Conservation (phyloP, 1,139 yeast genomes). For the Yarrowia galli region DNA sequence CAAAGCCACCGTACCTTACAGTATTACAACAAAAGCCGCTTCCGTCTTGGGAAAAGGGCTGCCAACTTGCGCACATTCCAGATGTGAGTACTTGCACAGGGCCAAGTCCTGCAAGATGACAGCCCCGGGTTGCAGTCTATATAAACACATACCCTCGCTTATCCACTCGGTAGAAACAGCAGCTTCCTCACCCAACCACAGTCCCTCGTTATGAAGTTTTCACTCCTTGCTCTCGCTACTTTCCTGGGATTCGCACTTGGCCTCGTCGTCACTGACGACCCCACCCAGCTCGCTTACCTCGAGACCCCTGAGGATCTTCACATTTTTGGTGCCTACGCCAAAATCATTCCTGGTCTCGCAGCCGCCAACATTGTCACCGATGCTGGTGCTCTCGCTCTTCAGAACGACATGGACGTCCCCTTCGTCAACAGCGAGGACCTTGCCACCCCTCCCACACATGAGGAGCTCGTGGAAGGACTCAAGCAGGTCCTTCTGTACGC, state of each 20-base stretch:
- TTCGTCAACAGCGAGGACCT: neutral
- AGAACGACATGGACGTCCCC: neutral
- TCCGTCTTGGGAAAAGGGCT: neutral
- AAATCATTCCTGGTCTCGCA: conserved; percentile 7
- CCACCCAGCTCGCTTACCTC: conserved; percentile 1
- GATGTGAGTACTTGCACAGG: too few relatives aligned
- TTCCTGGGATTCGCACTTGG: neutral
- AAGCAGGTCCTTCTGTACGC: neutral
- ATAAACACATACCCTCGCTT: neutral
- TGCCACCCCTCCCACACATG: neutral
- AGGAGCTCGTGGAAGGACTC: conserved; percentile 12
- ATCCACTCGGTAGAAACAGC: neutral
- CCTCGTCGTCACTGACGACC: conserved; percentile 4
- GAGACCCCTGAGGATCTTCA: neutral
- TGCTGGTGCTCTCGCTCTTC: conserved; percentile 11
- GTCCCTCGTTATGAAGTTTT: conserved; percentile 16
- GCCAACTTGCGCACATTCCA: neutral
- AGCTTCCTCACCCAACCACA: neutral
- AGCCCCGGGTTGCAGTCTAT: neutral
- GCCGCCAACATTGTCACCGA: conserved; percentile 16
- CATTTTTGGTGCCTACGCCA: conserved; percentile 4
- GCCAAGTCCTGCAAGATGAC: neutral
- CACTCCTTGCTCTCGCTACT: neutral
- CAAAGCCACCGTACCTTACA: conserved; percentile 5
- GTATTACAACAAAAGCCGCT: neutral